Conservation (phyloP, 352 stramenopile genomes). For the Phytophthora chlamydospora region DNA sequence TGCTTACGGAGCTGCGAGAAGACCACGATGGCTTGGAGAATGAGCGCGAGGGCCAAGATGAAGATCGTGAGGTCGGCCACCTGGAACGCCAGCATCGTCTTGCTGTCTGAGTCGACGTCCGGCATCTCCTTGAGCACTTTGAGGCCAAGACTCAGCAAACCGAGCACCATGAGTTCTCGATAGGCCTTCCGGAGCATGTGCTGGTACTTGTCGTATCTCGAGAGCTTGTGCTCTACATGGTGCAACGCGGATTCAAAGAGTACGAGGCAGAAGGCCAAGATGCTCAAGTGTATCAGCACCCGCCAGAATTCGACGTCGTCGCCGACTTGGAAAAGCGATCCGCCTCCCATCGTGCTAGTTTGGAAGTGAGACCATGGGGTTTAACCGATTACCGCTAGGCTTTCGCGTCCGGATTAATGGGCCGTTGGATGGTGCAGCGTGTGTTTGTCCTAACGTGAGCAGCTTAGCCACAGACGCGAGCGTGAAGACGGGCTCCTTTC, state of each 20-base stretch:
- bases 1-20: constrained; percentile 50
- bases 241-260: constrained; percentile 57
- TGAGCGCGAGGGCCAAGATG: constrained; percentile 56
- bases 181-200: constrained; percentile 74
- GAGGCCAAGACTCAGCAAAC: constrained; percentile 57
- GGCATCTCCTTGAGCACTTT: constrained; percentile 56
- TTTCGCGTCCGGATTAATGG: constrained; percentile 19
- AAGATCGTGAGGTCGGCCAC: constrained; percentile 64
- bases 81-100: constrained; percentile 57
- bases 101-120: constrained; percentile 31
- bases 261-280: constrained; percentile 59
- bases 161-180: constrained; percentile 66
- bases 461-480: constrained; percentile 12
- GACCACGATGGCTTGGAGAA: constrained; percentile 56
- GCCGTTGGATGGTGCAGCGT: constrained; percentile 19
- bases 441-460: neutral
- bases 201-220: constrained; percentile 64
- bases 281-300: constrained; percentile 51
- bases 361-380: constrained; percentile 23
- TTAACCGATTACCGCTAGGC: constrained; percentile 3
- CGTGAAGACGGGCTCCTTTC: constrained; percentile 19
- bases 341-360: constrained; percentile 28
- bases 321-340: constrained; percentile 63
- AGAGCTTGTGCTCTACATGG: constrained; percentile 53
- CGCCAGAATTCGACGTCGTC: constrained; percentile 61